Conservation (phyloP, 129 eudicot species). For the Lonicera japonica region DNA sequence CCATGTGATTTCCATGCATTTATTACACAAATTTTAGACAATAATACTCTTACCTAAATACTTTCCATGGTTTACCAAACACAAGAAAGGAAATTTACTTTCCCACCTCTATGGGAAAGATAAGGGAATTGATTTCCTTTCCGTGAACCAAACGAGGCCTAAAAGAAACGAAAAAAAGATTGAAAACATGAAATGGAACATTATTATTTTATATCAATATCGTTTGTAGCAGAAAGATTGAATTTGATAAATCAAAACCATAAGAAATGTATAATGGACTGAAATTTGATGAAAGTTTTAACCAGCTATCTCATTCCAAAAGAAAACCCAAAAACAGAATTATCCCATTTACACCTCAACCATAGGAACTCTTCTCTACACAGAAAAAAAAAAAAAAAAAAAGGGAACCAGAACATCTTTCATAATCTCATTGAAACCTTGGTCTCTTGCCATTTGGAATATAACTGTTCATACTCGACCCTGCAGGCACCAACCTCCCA, state of each 20-base stretch:
- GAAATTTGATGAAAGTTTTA: not conserved
- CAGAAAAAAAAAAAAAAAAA: not conserved
- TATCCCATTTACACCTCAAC: slow-evolving; percentile 8
- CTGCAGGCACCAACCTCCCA: slow-evolving; percentile 19
- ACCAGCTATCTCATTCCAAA: not conserved
- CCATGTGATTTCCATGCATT: too few relatives aligned
- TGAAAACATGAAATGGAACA: too few relatives aligned
- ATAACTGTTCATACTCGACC: slow-evolving; percentile 12
- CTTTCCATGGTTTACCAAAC: too few relatives aligned
- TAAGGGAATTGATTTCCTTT: too few relatives aligned
- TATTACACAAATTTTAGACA: too few relatives aligned
- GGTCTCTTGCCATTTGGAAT: slow-evolving; percentile 42
- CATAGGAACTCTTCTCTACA: not conserved
- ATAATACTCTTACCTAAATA: too few relatives aligned
- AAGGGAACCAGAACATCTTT: not conserved
- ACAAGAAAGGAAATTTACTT: too few relatives aligned
- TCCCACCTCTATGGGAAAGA: too few relatives aligned
- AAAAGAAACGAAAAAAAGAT: too few relatives aligned
- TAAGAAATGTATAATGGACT: not conserved
- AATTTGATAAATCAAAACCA: not conserved
- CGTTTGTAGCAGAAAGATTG: not conserved
- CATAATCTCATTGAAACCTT: slow-evolving; percentile 31
- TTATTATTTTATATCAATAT: too few relatives aligned
- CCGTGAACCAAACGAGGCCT: too few relatives aligned
- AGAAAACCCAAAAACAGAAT: slow-evolving; percentile 14